These are phyloP conservation scores for Naganishia onofrii DNA, from an alignment of 768 basidiomycete genomes.

Conservation along the genomic window DNA sequence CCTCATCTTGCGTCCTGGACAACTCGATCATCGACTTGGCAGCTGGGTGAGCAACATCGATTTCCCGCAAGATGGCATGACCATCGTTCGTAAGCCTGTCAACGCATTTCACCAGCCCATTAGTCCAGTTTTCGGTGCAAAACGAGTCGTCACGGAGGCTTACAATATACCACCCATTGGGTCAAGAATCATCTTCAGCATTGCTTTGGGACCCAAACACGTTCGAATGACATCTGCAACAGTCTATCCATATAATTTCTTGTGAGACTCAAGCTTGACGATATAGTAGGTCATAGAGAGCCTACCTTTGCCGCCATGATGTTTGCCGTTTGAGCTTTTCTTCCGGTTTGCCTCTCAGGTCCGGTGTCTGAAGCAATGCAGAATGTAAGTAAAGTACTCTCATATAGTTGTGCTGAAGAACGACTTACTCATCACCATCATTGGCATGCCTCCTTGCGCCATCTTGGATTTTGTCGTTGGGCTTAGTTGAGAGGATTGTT, in stretches of 20 bases:
- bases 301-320: conserved; percentile 92
- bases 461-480: conserved; percentile 1
- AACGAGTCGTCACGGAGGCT: conserved; percentile 33
- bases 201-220: conserved; percentile 93
- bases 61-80: conserved; percentile 97
- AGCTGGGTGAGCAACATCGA: conserved; percentile 97
- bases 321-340: conserved; percentile 94
- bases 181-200: conserved; percentile 99
- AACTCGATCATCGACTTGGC: conserved; percentile 99
- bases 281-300: not conserved
- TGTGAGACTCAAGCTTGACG: not conserved
- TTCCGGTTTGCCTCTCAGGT: conserved; percentile 87
- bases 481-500: not conserved
- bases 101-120: not conserved
- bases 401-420: conserved; percentile 61
- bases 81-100: conserved; percentile 93
- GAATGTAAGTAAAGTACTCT: conserved; percentile 49
- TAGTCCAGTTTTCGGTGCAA: not conserved
- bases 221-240: conserved; percentile 97
- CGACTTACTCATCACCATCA: conserved; percentile 52
- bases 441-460: conserved; percentile 35
- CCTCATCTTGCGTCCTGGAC: conserved; percentile 95
- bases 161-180: conserved; percentile 99
- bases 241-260: conserved; percentile 59
- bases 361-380: conserved; percentile 67